Base-by-base conservation (phyloP, 495 filamentous ascomycete genomes). In the Lophium mytilinum region DNA sequence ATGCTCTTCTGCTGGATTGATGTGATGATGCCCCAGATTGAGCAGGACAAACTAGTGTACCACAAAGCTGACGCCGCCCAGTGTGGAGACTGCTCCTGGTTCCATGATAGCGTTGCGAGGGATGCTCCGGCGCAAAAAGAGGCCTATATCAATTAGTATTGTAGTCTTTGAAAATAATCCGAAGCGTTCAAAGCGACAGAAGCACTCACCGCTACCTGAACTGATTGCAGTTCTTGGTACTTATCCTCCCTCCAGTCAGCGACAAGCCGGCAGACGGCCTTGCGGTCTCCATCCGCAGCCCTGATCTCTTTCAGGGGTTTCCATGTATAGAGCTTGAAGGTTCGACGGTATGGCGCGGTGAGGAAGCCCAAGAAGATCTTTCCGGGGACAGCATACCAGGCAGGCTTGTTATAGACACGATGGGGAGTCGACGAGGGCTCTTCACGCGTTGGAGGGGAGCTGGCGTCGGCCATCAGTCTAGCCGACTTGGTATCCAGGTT, bases 281-380 rank as follows among this genome's bases (percentile, higher is more conserved):
- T 56, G 15, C 47, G 41, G 41, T 64, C 56, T 7, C 37, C 43
- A 12, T 41, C 50, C 9, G 50, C 57, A 12, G 18, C 36, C 17
- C 56, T 21, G 15, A 64, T 48, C 3, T 64, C 52, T 33, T 34
- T 19, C 10, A 64, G 52, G 6, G 56, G 61, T 37, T 34, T 59
- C 61, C 56, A 64, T 19, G 56, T 64, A 53, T 64, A 64, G 12
- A 64, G 34, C 24, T 59, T 56, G 53, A 64, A 64, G 12, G 56
- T 60, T 18, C 61, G 61, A 9, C 61, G 52, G 24, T 60, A 60
- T n/a, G 56, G 61, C 1, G 56, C 46, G 10, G 61, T 64, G 47
- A 57, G 10, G 18, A 64, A 33, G 15, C 36, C 17, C 0, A 64
- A 11, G 35, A 53, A 19, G 33, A 24, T 14, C 14, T 37, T n/a